phyloP scores from a whole-genome alignment of 306 rosid species.

The Casuarina equisetifolia region DNA sequence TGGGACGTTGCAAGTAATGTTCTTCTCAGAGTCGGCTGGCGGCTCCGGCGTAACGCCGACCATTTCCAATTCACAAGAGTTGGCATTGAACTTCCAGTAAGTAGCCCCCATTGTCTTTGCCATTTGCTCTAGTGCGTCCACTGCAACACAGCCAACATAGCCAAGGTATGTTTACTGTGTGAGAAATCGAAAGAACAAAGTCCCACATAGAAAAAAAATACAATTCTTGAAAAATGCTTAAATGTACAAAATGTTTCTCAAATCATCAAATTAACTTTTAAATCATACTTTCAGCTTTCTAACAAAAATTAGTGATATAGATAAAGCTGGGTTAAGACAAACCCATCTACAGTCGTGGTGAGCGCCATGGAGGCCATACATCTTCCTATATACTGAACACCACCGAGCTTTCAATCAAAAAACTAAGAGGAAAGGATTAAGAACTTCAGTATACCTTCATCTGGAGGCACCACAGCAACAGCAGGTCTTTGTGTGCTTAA shows the following conservation, averaged over 20 bases:
- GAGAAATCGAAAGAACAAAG: too few relatives aligned
- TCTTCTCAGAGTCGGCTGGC: conserved; percentile 36
- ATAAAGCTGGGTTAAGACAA: too few relatives aligned
- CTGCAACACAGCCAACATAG: conserved; percentile 34
- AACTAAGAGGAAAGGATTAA: not conserved
- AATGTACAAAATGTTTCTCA: too few relatives aligned
- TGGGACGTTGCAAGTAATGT: not conserved
- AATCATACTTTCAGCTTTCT: too few relatives aligned
- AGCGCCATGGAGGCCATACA: not conserved
- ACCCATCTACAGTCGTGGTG: too few relatives aligned
- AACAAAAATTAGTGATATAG: too few relatives aligned
- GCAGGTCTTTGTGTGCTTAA: not conserved
- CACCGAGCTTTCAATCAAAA: too few relatives aligned
- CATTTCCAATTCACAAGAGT: conserved; percentile 51
- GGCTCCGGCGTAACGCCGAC: conserved; percentile 42
- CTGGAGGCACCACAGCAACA: not conserved
- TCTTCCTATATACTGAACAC: too few relatives aligned
- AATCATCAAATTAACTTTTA: too few relatives aligned
- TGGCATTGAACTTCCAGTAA: conserved; percentile 65
- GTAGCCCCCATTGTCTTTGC: conserved; percentile 57
- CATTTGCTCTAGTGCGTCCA: conserved; percentile 70
- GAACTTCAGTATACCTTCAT: not conserved
- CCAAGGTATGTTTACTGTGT: too few relatives aligned
- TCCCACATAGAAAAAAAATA: too few relatives aligned
- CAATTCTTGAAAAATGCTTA: too few relatives aligned